Evolutionary conservation across 177 flowering plant species (phyloP), one percentile per base, ranked within the genome.

Genomic region (Tripterygium wilfordii): DNA sequence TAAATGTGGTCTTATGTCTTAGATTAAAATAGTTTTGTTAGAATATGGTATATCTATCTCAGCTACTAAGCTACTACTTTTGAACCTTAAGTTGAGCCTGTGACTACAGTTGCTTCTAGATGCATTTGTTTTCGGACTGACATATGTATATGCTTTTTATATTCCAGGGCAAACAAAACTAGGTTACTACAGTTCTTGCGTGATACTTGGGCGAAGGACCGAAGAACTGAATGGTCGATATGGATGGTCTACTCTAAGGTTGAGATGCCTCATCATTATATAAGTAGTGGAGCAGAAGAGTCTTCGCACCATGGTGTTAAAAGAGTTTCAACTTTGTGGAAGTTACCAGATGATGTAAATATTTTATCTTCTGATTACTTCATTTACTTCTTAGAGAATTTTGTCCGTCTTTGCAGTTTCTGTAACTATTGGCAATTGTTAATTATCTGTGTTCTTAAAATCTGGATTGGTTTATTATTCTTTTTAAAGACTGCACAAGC

Each of bases 161-260:
- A 33, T 51, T 56, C 31, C 67, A 89, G 99, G 89, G 69, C 67
- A 45, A 81, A 83, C 53, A 76, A 59, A 60, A 64, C 50, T 30
- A 78, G 66, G 62, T 69, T 94, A 58, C 54, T 84, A 48, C 95
- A 89, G 56, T 69, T 52, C 71, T 66, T 94, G 21, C 76, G 74
- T 54, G 77, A 83, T 47, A 62, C 67, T 27, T 94, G 99, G 99
- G 83, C 95, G 39, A 77, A 53, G 67, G 95, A 94, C 58, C 69
- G 95, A 35, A 77, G 77, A 74, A 83, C 95, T 60, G 97, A 94
- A 67, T 94, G 99, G 99, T 82, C 99, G 40, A 89, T 94, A 67
- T 94, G 99, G 99, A 94, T 89, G 97, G 92, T 94, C 42, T 76
- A 89, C 70, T 76, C 97, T 30, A 89, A 79, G 70, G 89, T 89